Conservation (phyloP, 2,329 filamentous ascomycete species). For the Ceratocystis papillata region DNA sequence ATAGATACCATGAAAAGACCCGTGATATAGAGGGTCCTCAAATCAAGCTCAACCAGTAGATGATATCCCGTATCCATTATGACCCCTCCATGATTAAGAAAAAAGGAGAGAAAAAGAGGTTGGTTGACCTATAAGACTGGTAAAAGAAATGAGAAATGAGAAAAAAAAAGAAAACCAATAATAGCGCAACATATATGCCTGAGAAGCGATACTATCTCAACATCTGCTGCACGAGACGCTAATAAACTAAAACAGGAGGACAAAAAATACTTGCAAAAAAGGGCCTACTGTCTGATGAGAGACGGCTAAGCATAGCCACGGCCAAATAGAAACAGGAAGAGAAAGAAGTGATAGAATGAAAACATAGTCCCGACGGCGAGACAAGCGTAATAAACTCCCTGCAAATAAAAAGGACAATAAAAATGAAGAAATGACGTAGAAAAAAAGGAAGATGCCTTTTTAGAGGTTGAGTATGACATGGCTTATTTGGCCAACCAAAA, state of each 20-base stretch:
- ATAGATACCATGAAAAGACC: background rate
- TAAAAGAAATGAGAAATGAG: background rate
- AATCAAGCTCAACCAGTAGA: background rate
- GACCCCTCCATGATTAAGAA: constrained; percentile 2
- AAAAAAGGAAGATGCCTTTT: background rate
- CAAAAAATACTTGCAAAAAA: constrained; percentile 2
- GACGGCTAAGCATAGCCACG: background rate
- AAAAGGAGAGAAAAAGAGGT: constrained; percentile 12
- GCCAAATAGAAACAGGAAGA: background rate
- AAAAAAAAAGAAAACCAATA: background rate
- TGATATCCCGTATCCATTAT: background rate
- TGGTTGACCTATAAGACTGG: constrained; percentile 14
- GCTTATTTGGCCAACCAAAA: background rate
- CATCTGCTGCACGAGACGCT: constrained; percentile 3
- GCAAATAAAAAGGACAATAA: background rate
- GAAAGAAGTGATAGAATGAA: background rate
- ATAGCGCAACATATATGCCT: constrained; percentile 1
- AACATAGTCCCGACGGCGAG: background rate
- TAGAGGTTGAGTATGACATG: background rate
- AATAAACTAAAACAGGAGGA: background rate
- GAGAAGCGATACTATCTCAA: background rate
- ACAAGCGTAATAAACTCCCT: background rate
- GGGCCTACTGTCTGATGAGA: background rate
- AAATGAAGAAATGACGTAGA: background rate
- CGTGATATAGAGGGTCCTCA: background rate